phyloP scores from a whole-genome alignment of 2,329 filamentous ascomycete genomes.

The Trichoderma pleuroti region DNA sequence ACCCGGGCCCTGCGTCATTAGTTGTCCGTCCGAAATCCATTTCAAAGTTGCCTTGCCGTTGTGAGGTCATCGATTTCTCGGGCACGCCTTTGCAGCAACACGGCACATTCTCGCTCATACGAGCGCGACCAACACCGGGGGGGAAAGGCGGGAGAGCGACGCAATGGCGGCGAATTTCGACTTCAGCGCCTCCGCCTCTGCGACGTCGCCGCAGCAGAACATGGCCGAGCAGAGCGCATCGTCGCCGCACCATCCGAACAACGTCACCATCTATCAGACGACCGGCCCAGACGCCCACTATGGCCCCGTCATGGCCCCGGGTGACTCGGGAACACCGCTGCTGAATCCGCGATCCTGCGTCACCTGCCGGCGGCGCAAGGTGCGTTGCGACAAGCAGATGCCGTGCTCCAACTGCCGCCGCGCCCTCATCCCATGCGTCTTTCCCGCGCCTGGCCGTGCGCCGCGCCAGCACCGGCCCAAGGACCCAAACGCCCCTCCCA shows the following conservation, averaged over 20 bases:
- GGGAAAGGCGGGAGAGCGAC: background rate
- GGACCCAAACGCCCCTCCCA: slow-evolving; percentile 59
- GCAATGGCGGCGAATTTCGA: slow-evolving; percentile 22
- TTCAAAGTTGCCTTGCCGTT: background rate
- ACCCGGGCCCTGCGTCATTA: background rate
- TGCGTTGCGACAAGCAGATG: slow-evolving; percentile 75
- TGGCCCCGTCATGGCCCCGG: slow-evolving; percentile 34
- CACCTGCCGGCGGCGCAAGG: slow-evolving; percentile 56
- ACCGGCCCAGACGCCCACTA: slow-evolving; percentile 39
- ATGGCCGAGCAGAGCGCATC: slow-evolving; percentile 18
- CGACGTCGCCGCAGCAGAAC: slow-evolving; percentile 24
- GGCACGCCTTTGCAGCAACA: background rate
- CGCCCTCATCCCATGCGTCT: slow-evolving; percentile 68
- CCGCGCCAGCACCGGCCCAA: slow-evolving; percentile 64
- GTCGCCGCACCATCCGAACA: slow-evolving; percentile 28
- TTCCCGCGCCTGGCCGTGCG: slow-evolving; percentile 69
- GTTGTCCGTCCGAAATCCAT: background rate
- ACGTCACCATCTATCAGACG: slow-evolving; percentile 40
- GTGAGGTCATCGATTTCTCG: background rate
- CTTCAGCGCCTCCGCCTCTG: slow-evolving; percentile 26
- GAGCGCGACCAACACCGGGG: background rate
- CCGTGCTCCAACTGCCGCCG: slow-evolving; percentile 72
- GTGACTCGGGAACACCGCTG: slow-evolving; percentile 32
- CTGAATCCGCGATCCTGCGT: slow-evolving; percentile 50
- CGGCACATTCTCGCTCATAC: background rate